These are phyloP conservation scores for Cydonia oblonga DNA, from an alignment of 331 rosid genomes.

Conservation along the genomic window DNA sequence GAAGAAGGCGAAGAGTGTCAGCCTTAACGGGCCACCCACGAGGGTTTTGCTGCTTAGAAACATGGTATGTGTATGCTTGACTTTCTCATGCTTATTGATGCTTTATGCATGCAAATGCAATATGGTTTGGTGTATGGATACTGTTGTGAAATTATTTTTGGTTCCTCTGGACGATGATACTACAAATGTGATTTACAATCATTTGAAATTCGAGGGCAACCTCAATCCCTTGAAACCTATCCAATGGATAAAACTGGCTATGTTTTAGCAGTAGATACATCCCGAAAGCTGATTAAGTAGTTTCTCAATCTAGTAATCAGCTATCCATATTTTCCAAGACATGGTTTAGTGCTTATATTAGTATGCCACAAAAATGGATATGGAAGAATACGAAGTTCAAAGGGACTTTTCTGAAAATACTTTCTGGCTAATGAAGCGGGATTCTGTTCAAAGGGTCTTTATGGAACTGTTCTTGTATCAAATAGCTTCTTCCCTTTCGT, in stretches of 20 bases:
- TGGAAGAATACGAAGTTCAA: background rate
- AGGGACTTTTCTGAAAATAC: background rate
- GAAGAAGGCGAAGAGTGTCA: constrained; percentile 78
- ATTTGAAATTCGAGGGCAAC: too few species aligned
- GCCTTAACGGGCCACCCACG: constrained; percentile 67
- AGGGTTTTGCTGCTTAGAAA: constrained; percentile 78
- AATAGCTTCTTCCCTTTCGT: too few species aligned
- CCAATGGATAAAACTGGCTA: too few species aligned
- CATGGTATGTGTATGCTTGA: constrained; percentile 52
- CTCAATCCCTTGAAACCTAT: too few species aligned
- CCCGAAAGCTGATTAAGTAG: too few species aligned
- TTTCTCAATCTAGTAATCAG: too few species aligned
- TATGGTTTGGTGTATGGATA: too few species aligned
- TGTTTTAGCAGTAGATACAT: too few species aligned
- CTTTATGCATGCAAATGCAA: too few species aligned
- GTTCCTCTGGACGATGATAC: background rate
- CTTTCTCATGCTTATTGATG: background rate
- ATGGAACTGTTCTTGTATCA: background rate
- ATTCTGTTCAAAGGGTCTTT: background rate
- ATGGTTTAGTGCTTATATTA: too few species aligned
- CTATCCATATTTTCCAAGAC: too few species aligned
- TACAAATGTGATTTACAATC: background rate
- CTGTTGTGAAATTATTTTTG: background rate
- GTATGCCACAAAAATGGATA: too few species aligned
- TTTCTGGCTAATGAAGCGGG: background rate